Evolutionary conservation across 768 basidiomycete species (phyloP), one percentile per base, ranked within the genome.

Genomic region (Tulasnella sp.): DNA sequence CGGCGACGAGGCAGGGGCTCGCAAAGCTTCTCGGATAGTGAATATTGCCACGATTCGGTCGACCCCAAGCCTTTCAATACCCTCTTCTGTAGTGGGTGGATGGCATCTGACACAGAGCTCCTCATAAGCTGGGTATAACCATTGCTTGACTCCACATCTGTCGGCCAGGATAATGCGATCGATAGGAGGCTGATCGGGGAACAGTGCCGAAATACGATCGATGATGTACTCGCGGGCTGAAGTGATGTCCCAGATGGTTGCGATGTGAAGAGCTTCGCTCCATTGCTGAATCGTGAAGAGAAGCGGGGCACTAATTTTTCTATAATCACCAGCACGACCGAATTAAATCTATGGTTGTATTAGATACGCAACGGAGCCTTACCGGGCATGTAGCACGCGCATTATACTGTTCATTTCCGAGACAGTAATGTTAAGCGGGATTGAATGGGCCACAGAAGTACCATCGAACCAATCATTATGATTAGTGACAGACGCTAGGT

Each of bases 241-340:
- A n/a, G 44, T 38, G 23, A 47, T 47, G 26, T 13, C 26, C 56
- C 56, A 58, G 43, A 58, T 58, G 19, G 56, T 58, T 27, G 56
- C 56, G 15, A 58, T 42, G 26, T 58, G 56, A 3, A 58, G 56
- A 7, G 47, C 47, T 7, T 42, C 44, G 9, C 15, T 8, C 48
- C 43, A 58, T 19, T 53, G 51, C 19, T 53, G 11, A 19, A 53
- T 30, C 11, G 26, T 34, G 15, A 53, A 17, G 10, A 4, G 11
- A 19, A 34, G 29, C 24, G 24, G 24, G 24, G 24, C 48, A 49
- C 24, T 26, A 13, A 32, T 41, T 23, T 15, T 23, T 23, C 21
- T 30, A 17, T 4, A 54, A 32, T n/a, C 32, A 32, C 15, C 52
- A 34, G 11, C 4, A n/a, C n/a, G n/a, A n/a, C n/a, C n/a, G 24